Conservation (phyloP, 495 filamentous ascomycete species). For the Annulohypoxylon stygium region DNA sequence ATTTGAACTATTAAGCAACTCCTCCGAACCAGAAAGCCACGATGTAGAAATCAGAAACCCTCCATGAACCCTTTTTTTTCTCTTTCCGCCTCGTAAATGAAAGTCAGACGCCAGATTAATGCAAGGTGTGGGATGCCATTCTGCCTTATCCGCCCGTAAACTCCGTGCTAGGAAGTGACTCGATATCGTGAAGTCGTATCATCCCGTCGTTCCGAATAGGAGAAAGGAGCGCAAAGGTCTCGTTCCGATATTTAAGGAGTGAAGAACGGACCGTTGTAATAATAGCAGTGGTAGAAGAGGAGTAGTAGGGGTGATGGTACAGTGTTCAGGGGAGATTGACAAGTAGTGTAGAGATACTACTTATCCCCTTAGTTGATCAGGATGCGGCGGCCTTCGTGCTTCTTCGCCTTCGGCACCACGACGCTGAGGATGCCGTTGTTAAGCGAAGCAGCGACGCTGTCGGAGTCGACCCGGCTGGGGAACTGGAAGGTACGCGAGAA, state of each 20-base stretch:
- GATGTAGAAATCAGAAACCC: slow-evolving; percentile 19
- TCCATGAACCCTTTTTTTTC: slow-evolving; percentile 11
- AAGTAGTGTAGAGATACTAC: too few relatives aligned
- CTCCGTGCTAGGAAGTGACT: slow-evolving; percentile 22
- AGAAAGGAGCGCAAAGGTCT: slow-evolving; percentile 14
- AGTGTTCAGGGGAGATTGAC: neutral
- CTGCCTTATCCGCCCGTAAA: slow-evolving; percentile 12
- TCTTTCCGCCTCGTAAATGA: slow-evolving; percentile 8
- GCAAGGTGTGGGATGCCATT: slow-evolving; percentile 3
- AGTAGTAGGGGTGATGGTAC: neutral
- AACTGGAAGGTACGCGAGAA: slow-evolving; percentile 87
- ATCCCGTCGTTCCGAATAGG: neutral
- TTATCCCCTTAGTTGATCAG: slow-evolving; percentile 40
- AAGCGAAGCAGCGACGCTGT: slow-evolving; percentile 78
- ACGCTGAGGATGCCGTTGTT: slow-evolving; percentile 81
- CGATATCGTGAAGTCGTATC: slow-evolving; percentile 18
- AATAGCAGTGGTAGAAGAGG: neutral
- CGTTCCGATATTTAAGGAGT: slow-evolving; percentile 9
- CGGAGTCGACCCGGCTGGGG: slow-evolving; percentile 78
- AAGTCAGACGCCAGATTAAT: slow-evolving; percentile 16
- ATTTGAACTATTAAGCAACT: neutral
- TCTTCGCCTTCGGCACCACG: slow-evolving; percentile 80
- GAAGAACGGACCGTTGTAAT: neutral
- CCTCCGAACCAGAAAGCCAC: neutral
- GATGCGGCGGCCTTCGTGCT: slow-evolving; percentile 54